These are phyloP conservation scores for Suillus decipiens DNA, from an alignment of 768 basidiomycete species.

Conservation along the genomic window DNA sequence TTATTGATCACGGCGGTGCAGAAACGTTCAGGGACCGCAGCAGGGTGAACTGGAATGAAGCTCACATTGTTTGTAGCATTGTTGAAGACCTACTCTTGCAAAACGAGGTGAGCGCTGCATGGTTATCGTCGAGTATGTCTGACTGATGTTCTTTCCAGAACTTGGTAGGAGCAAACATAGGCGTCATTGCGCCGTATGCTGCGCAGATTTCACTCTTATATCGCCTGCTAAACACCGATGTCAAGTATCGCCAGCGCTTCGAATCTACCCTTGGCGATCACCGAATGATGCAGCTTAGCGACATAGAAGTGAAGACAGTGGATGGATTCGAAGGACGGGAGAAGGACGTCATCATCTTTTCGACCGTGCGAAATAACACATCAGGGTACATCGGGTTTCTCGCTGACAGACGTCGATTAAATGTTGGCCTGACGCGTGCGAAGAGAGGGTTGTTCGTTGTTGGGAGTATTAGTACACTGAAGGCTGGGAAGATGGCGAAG, in stretches of 20 bases:
- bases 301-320: slow-evolving; percentile 88
- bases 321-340: slow-evolving; percentile 95
- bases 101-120: slow-evolving; percentile 59
- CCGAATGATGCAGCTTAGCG: slow-evolving; percentile 61
- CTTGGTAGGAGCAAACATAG: slow-evolving; percentile 76
- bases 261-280: slow-evolving; percentile 59
- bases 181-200: slow-evolving; percentile 89
- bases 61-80: slow-evolving; percentile 72
- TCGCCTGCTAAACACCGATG: slow-evolving; percentile 62
- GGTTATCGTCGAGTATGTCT: neutral
- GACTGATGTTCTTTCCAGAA: slow-evolving; percentile 34
- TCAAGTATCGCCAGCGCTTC: slow-evolving; percentile 55
- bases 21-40: slow-evolving; percentile 74
- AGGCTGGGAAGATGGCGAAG: slow-evolving; percentile 42
- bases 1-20: slow-evolving; percentile 74
- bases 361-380: slow-evolving; percentile 83
- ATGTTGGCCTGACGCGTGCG: slow-evolving; percentile 90
- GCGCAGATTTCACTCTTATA: slow-evolving; percentile 81
- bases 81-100: slow-evolving; percentile 78
- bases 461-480: slow-evolving; percentile 69
- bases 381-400: slow-evolving; percentile 85
- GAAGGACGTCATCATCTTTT: slow-evolving; percentile 91
- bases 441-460: slow-evolving; percentile 83
- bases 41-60: slow-evolving; percentile 77
- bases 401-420: slow-evolving; percentile 80